A percentile compares a stretch with the other conserved stretches of the same genome.
Evolutionary conservation across 192 early-diverging fungal genomes (phyloP).

Genomic region (Piromyces finnis): DNA sequence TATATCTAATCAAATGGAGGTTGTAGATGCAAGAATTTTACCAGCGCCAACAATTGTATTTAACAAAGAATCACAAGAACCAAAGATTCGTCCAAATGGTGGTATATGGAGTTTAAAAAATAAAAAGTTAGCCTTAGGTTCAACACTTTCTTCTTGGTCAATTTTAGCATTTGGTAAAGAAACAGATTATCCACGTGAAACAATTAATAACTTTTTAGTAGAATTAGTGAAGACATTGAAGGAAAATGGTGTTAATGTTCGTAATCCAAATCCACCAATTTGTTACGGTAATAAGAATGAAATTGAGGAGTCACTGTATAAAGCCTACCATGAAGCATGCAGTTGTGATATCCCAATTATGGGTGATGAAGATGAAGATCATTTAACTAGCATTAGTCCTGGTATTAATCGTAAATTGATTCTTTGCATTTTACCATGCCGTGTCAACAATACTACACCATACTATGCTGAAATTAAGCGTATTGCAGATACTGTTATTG

Average conservation of each 20-base stretch:
- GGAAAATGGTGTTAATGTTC: conserved; percentile 50
- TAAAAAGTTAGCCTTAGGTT: conserved; percentile 15
- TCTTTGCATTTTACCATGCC: conserved; percentile 50
- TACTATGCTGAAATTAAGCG: conserved; percentile 80
- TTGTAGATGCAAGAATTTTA: conserved; percentile 40
- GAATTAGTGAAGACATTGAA: conserved; percentile 51
- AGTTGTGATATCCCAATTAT: neutral
- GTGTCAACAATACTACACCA: conserved; percentile 43
- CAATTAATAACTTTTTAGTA: conserved; percentile 54
- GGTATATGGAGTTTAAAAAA: conserved; percentile 6
- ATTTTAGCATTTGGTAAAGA: conserved; percentile 58
- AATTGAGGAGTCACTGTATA: conserved; percentile 45
- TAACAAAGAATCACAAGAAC: conserved; percentile 39
- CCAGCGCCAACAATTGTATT: conserved; percentile 60
- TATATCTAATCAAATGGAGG: conserved; percentile 22
- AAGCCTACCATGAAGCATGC: conserved; percentile 49
- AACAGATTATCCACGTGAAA: conserved; percentile 19
- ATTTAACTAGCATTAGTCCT: conserved; percentile 13
- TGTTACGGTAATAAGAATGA: conserved; percentile 19
- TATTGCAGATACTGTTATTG: conserved; percentile 71
- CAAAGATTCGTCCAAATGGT: conserved; percentile 3
- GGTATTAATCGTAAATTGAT: conserved; percentile 57
- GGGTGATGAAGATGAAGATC: neutral
- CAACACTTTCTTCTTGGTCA: conserved; percentile 54
- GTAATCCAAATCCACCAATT: neutral